Conservation (phyloP, 768 basidiomycete species). For the Leccinum imitatum region DNA sequence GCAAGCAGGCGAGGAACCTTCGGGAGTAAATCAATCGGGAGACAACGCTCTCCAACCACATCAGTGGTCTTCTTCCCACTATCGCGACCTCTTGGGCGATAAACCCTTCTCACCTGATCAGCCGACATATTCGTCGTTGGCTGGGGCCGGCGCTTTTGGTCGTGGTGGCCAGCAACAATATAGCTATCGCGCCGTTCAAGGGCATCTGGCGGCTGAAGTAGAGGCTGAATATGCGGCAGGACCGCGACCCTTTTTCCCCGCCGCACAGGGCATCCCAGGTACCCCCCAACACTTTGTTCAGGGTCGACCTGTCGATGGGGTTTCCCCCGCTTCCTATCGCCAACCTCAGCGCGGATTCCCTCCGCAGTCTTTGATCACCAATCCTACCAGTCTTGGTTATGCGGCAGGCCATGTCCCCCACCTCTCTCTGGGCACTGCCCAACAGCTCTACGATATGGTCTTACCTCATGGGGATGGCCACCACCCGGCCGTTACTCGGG, state of each 20-base stretch:
- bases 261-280: slow-evolving; percentile 40
- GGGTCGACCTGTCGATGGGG: slow-evolving; percentile 50
- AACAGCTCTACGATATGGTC: slow-evolving; percentile 83
- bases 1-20: slow-evolving; percentile 54
- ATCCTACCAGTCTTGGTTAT: slow-evolving; percentile 54
- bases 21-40: slow-evolving; percentile 32
- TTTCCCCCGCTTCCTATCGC: slow-evolving; percentile 54
- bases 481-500: slow-evolving; percentile 66
- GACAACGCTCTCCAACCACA: slow-evolving; percentile 42
- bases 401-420: slow-evolving; percentile 58
- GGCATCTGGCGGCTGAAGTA: slow-evolving; percentile 19
- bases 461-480: slow-evolving; percentile 48
- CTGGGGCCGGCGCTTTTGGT: slow-evolving; percentile 44
- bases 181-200: slow-evolving; percentile 47
- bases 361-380: slow-evolving; percentile 55
- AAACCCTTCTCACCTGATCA: slow-evolving; percentile 47
- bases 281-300: slow-evolving; percentile 48
- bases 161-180: slow-evolving; percentile 56
- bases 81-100: slow-evolving; percentile 43
- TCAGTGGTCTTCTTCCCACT: slow-evolving; percentile 51
- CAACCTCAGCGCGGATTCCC: slow-evolving; percentile 59
- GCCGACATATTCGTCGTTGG: slow-evolving; percentile 67
- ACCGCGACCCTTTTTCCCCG: slow-evolving; percentile 54
- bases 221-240: slow-evolving; percentile 57
- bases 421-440: slow-evolving; percentile 69